A percentile compares a stretch with the other conserved stretches of the same genome.
These are phyloP conservation scores for Rhododendron molle DNA, from an alignment of 148 eudicot genomes.

Conservation along the genomic window DNA sequence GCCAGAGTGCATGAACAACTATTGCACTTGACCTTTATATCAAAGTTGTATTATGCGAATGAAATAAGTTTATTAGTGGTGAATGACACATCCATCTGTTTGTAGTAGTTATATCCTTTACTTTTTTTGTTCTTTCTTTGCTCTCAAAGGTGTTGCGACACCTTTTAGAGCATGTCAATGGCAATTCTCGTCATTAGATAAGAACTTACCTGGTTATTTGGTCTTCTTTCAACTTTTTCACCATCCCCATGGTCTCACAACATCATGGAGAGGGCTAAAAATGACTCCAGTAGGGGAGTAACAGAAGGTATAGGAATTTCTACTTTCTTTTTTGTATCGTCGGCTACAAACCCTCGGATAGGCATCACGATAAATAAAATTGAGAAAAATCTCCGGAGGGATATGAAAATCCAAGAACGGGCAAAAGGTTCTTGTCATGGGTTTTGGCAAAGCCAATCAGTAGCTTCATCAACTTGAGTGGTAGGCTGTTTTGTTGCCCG, in stretches of 20 bases:
- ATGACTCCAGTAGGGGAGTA: not conserved
- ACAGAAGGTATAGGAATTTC: no score
- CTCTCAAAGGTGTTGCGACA: not conserved
- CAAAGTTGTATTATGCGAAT: not conserved
- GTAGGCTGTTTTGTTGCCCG: not conserved
- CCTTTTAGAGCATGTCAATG: not conserved
- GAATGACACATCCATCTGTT: not conserved
- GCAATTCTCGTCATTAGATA: not conserved
- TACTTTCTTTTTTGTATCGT: no score
- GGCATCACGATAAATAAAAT: not conserved
- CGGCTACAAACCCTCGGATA: not conserved
- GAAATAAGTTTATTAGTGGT: not conserved
- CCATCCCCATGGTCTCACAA: not conserved
- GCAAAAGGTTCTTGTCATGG: not conserved
- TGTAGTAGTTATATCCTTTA: not conserved
- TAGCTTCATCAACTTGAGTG: not conserved
- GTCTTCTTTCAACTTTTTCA: not conserved
- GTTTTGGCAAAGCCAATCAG: not conserved
- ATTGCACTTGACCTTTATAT: not conserved
- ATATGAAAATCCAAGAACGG: not conserved
- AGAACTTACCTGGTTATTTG: not conserved
- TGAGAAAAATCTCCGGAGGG: not conserved
- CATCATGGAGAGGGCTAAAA: not conserved
- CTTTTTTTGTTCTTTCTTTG: not conserved
- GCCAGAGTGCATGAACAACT: not conserved